A percentile compares a stretch with the other conserved stretches of the same genome.
phyloP scores from a whole-genome alignment of 1,284 basidiomycete genomes.

The Laetiporus sulphureus region DNA sequence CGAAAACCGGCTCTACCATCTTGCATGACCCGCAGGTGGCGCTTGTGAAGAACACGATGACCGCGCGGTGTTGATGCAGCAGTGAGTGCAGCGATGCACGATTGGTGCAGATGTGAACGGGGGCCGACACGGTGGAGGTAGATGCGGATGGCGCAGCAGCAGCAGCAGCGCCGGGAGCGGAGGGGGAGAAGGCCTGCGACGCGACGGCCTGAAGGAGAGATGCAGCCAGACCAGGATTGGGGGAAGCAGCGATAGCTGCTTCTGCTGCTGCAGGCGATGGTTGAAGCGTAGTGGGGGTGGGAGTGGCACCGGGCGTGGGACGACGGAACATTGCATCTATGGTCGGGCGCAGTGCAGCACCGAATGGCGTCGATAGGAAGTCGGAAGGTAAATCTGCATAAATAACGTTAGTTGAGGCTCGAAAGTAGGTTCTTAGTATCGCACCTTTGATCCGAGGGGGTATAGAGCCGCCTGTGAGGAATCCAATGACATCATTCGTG shows the following conservation, averaged over 20 bases:
- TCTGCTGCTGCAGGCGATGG: constrained; percentile 24
- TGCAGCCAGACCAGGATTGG: constrained; percentile 47
- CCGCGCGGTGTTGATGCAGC: constrained; percentile 41
- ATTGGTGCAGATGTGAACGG: constrained; percentile 58
- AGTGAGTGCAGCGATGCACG: constrained; percentile 45
- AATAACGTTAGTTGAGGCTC: neutral
- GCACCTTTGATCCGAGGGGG: constrained; percentile 74
- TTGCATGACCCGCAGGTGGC: constrained; percentile 57
- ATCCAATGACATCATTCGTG: constrained; percentile 80
- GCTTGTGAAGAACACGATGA: constrained; percentile 64
- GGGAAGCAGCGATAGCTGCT: constrained; percentile 25
- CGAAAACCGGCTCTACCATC: constrained; percentile 59
- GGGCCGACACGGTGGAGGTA: constrained; percentile 47
- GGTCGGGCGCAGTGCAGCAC: constrained; percentile 77
- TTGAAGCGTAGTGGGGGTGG: constrained; percentile 30
- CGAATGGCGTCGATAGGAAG: constrained; percentile 88
- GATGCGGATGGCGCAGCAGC: constrained; percentile 22
- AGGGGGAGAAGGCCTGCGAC: constrained; percentile 35
- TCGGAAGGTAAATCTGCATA: constrained; percentile 74
- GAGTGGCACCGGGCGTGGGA: constrained; percentile 36
- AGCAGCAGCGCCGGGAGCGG: constrained; percentile 21
- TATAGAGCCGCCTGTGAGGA: constrained; percentile 75
- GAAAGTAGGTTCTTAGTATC: neutral
- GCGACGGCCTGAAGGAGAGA: constrained; percentile 63
- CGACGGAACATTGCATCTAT: constrained; percentile 83